phyloP scores from a whole-genome alignment of 306 rosid genomes.

The Urtica urens region DNA sequence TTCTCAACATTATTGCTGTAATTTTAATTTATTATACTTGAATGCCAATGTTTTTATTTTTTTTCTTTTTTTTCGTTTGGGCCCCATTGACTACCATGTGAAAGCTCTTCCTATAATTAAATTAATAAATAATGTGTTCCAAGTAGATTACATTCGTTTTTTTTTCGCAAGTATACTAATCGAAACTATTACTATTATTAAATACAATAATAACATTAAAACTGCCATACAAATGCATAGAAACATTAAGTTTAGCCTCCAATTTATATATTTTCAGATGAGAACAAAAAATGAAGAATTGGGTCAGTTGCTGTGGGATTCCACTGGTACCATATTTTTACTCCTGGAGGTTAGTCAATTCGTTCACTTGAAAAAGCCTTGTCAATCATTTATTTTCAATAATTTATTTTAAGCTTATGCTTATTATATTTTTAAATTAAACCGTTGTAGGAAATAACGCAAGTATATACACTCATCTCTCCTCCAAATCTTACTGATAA shows the following conservation, averaged over 20 bases:
- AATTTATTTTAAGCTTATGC: not conserved
- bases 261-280: conserved; percentile 3
- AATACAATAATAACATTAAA: not conserved
- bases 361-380: not conserved
- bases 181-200: not conserved
- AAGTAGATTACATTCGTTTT: not conserved
- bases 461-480: conserved; percentile 19
- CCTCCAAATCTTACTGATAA: conserved; percentile 15
- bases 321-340: conserved; percentile 16
- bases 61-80: not conserved
- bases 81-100: not conserved
- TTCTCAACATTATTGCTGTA: too few relatives aligned
- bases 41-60: too few relatives aligned
- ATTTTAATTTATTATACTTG: too few relatives aligned
- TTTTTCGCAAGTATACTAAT: too few relatives aligned
- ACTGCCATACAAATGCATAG: not conserved
- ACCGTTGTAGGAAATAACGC: conserved; percentile 22
- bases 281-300: conserved; percentile 16
- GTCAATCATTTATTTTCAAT: not conserved
- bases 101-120: not conserved
- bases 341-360: conserved; percentile 24
- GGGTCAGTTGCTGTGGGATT: conserved; percentile 33
- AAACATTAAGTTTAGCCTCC: not conserved
- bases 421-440: not conserved
- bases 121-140: not conserved